Conservation (phyloP, 108 stramenopile genomes). For the Chaetoceros tenuissimus region DNA sequence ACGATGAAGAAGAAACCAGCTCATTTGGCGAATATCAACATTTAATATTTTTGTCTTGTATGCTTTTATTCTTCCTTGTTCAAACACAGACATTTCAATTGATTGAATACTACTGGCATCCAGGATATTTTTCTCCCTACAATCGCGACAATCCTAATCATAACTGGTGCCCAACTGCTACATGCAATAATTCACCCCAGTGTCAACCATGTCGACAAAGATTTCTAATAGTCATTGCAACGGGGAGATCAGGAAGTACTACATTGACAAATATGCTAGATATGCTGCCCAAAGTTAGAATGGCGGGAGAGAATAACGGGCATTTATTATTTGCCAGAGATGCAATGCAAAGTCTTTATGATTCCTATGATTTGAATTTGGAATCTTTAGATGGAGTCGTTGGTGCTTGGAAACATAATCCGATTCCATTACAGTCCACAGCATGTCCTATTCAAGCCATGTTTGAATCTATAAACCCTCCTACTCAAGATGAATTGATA, state of each 20-base stretch:
- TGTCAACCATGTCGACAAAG: conserved; percentile 9
- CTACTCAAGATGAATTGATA: not conserved
- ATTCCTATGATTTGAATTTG: not conserved
- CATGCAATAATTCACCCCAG: conserved; percentile 5
- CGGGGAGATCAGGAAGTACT: conserved; percentile 8
- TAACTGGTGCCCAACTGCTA: conserved; percentile 14
- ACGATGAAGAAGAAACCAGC: too few relatives aligned
- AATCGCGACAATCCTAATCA: not conserved
- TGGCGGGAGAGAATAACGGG: conserved; percentile 8
- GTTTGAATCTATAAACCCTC: conserved; percentile 27
- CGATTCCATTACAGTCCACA: conserved; percentile 1
- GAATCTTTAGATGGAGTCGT: not conserved
- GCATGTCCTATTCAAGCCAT: conserved; percentile 17
- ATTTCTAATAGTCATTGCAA: conserved; percentile 8
- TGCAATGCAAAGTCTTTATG: not conserved
- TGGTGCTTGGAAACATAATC: conserved; percentile 5
- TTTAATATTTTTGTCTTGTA: too few relatives aligned
- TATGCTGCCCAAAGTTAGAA: conserved; percentile 4
- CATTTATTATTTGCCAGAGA: not conserved
- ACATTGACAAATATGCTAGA: conserved; percentile 10
- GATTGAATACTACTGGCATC: not conserved
- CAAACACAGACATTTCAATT: not conserved
- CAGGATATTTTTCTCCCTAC: not conserved
- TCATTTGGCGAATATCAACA: too few relatives aligned
- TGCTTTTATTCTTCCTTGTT: not conserved